A percentile compares a stretch with the other conserved stretches of the same genome.
Evolutionary conservation across 2,329 filamentous ascomycete genomes (phyloP).

Genomic region (Zymoseptoria brevis): DNA sequence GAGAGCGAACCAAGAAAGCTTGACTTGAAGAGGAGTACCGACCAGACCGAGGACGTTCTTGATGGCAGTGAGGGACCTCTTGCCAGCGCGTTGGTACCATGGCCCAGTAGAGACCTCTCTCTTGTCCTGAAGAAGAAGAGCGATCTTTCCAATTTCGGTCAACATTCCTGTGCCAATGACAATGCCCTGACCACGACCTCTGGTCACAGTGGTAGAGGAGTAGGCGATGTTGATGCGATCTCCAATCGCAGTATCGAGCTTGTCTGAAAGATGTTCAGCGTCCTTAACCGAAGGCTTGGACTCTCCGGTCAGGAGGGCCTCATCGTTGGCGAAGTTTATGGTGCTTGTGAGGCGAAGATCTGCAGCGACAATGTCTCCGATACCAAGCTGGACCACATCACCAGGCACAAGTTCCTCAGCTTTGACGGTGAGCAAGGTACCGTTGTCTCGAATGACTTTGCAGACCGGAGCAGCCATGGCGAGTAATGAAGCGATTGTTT

Average conservation of each 20-base stretch:
- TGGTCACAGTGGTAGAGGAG: conserved; percentile 56
- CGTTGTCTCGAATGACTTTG: conserved; percentile 47
- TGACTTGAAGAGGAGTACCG: conserved; percentile 76
- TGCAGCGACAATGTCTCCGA: conserved; percentile 62
- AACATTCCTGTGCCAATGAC: conserved; percentile 52
- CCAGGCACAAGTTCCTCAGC: conserved; percentile 57
- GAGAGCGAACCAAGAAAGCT: conserved; percentile 76
- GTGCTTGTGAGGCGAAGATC: conserved; percentile 54
- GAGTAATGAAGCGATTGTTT: conserved; percentile 49
- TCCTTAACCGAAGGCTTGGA: conserved; percentile 43
- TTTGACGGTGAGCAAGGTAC: conserved; percentile 44
- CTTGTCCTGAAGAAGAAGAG: conserved; percentile 32
- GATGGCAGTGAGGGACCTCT: conserved; percentile 49
- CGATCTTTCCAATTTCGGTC: conserved; percentile 60
- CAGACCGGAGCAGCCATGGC: conserved; percentile 50
- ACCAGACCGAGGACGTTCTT: conserved; percentile 33
- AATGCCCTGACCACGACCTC: conserved; percentile 54
- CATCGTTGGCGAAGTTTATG: conserved; percentile 70
- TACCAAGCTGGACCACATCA: conserved; percentile 55
- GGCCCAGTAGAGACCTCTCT: conserved; percentile 11
- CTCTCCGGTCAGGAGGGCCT: conserved; percentile 63
- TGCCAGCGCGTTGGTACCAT: conserved; percentile 10
- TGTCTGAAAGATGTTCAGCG: conserved; percentile 23
- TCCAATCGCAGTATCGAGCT: conserved; percentile 45
- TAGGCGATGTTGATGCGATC: conserved; percentile 59